These are phyloP conservation scores for Pichia sp. DNA, from an alignment of 1,139 yeast species.

Conservation along the genomic window DNA sequence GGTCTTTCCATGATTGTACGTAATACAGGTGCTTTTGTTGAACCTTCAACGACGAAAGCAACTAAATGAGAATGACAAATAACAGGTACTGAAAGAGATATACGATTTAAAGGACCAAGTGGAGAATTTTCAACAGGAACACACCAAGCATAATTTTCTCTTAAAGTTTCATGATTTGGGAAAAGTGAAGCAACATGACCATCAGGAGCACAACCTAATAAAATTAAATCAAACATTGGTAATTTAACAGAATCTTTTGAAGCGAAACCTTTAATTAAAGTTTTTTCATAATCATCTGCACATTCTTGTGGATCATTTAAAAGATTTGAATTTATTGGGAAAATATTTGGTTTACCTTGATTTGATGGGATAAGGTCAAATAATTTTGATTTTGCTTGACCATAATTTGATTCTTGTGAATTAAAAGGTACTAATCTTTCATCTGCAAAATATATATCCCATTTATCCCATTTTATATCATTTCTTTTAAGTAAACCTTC, in stretches of 20 bases:
- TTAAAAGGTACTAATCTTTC: constrained; percentile 90
- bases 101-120: constrained; percentile 78
- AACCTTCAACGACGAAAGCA: constrained; percentile 91
- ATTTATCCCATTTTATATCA: constrained; percentile 78
- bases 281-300: constrained; percentile 87
- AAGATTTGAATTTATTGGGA: constrained; percentile 72
- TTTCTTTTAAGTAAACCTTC: constrained; percentile 73
- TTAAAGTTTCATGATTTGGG: constrained; percentile 82
- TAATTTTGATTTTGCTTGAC: constrained; percentile 75
- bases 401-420: constrained; percentile 81
- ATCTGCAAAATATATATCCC: constrained; percentile 97
- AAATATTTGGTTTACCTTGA: constrained; percentile 60
- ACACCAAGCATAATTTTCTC: constrained; percentile 95
- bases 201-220: constrained; percentile 97
- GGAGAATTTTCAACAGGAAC: constrained; percentile 93
- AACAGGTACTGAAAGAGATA: constrained; percentile 90
- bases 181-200: constrained; percentile 95
- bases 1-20: constrained; percentile 95
- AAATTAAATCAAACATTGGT: constrained; percentile 86
- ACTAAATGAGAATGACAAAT: constrained; percentile 91
- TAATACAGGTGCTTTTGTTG: constrained; percentile 90
- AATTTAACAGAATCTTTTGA: constrained; percentile 90
- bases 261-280: constrained; percentile 85
- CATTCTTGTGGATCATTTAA: constrained; percentile 66
- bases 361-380: constrained; percentile 59